These are phyloP conservation scores for Tirmania nivea DNA, from an alignment of 495 filamentous ascomycete genomes.

Conservation along the genomic window DNA sequence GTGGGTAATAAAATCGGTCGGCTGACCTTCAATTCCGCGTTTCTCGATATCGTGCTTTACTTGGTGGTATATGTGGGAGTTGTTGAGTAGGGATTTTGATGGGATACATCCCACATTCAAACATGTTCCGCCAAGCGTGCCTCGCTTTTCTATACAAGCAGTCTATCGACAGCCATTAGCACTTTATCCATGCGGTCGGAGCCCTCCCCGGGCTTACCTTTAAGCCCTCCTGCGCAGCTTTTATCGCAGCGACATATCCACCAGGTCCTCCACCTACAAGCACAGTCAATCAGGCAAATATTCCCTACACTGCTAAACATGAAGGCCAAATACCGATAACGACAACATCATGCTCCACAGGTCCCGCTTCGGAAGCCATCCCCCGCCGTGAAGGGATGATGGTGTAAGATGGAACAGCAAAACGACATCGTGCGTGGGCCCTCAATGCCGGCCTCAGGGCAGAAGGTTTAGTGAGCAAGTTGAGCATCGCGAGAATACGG, in stretches of 20 bases:
- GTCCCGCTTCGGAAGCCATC: conserved; percentile 13
- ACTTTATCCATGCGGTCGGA: background rate
- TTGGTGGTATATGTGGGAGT: conserved; percentile 96
- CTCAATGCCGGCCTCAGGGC: background rate
- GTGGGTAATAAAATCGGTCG: background rate
- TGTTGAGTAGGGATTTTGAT: conserved; percentile 98
- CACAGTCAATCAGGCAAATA: background rate
- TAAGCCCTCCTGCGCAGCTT: conserved; percentile 90
- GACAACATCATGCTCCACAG: conserved; percentile 17
- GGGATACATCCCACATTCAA: conserved; percentile 98
- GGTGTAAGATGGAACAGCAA: conserved; percentile 12
- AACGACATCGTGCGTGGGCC: background rate
- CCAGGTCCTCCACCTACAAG: conserved; percentile 84
- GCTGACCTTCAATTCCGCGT: conserved; percentile 58
- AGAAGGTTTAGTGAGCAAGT: background rate
- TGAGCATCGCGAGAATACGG: background rate
- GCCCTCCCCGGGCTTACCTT: conserved; percentile 38
- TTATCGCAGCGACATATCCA: conserved; percentile 97
- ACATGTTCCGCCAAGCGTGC: conserved; percentile 84
- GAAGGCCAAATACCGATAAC: conserved; percentile 15
- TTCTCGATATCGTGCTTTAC: conserved; percentile 92
- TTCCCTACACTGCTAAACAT: background rate
- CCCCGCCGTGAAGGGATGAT: conserved; percentile 13
- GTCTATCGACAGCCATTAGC: conserved; percentile 33
- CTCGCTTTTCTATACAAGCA: conserved; percentile 95